phyloP scores from a whole-genome alignment of 257 asterid species.

The Lycium ferocissimum region DNA sequence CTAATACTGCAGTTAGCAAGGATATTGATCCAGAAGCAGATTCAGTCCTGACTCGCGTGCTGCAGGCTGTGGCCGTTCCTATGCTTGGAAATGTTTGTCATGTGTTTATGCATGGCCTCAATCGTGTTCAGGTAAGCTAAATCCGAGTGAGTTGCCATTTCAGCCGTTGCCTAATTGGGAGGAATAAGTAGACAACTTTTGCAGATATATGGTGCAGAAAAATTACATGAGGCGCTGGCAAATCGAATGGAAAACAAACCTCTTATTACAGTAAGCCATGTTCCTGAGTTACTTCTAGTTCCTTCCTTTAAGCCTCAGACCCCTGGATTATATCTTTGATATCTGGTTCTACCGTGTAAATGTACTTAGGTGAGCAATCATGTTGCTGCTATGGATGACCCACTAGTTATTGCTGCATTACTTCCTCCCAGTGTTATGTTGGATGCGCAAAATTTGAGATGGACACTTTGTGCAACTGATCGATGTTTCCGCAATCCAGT shows the following conservation, averaged over 20 bases:
- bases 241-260: conserved; percentile 69
- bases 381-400: conserved; percentile 93
- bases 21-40: conserved; percentile 74
- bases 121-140: conserved; percentile 67
- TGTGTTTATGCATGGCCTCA: conserved; percentile 95
- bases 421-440: conserved; percentile 77
- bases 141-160: background rate
- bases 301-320: conserved; percentile 5
- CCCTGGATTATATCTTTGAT: conserved; percentile 27
- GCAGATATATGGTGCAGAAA: conserved; percentile 89
- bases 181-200: conserved; percentile 28
- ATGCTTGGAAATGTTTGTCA: conserved; percentile 90
- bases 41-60: conserved; percentile 71
- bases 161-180: background rate
- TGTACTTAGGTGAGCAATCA: conserved; percentile 83
- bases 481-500: conserved; percentile 84
- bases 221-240: conserved; percentile 62
- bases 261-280: conserved; percentile 68
- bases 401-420: conserved; percentile 78
- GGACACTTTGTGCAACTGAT: conserved; percentile 97
- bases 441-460: conserved; percentile 73
- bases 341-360: background rate
- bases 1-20: conserved; percentile 58
- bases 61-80: conserved; percentile 90
- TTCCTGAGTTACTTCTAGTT: conserved; percentile 20